Percentiles rank a stretch among this genome's conserved stretches.
These are phyloP conservation scores for Lactarius akahatsu DNA, from an alignment of 768 basidiomycete species.

Conservation along the genomic window DNA sequence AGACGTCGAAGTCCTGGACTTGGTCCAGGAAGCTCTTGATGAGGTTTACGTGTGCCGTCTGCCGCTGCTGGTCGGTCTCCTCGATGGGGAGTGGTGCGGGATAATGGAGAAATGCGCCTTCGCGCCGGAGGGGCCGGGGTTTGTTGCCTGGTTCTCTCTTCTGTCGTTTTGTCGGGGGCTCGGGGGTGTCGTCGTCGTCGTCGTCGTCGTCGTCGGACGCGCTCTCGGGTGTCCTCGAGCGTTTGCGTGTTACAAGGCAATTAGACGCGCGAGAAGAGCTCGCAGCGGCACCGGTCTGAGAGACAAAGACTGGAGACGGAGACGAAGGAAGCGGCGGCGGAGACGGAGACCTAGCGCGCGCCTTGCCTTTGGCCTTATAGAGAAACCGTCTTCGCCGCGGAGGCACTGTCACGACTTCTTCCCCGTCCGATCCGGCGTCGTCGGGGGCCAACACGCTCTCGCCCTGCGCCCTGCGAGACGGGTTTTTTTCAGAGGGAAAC, in stretches of 20 bases:
- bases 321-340: not conserved
- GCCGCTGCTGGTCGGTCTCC: not conserved
- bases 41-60: not conserved
- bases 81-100: not conserved
- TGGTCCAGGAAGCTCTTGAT: not conserved
- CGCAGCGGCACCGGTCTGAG: not conserved
- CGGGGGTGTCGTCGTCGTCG: not conserved
- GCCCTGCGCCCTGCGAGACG: not conserved
- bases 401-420: not conserved
- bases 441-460: not conserved
- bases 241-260: not conserved
- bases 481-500: not conserved
- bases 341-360: constrained; percentile 1
- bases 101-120: not conserved
- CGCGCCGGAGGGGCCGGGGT: not conserved
- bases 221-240: not conserved
- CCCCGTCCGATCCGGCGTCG: not conserved
- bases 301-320: not conserved
- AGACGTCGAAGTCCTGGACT: not conserved
- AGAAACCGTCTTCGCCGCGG: not conserved
- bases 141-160: not conserved
- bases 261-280: not conserved
- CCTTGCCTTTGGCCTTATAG: constrained; percentile 12
- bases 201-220: not conserved
- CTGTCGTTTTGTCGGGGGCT: not conserved